These are phyloP conservation scores for Leccinum pachyderme DNA, from an alignment of 1,284 basidiomycete genomes.

Conservation along the genomic window DNA sequence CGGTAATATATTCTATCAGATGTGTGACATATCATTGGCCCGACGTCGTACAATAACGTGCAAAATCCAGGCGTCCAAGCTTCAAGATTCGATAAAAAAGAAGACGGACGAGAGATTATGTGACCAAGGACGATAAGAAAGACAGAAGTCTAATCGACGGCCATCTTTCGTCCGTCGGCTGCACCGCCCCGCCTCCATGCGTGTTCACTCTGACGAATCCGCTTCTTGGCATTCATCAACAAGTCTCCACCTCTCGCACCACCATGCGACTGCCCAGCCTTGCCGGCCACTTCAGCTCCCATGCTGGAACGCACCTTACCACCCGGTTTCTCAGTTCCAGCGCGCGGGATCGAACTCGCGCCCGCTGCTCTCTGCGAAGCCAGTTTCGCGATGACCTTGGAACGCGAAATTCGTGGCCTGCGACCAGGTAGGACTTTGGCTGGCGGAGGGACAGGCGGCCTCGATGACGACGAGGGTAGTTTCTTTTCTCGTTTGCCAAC, in stretches of 20 bases:
- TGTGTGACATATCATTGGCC: background rate
- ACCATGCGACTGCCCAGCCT: conserved; percentile 43
- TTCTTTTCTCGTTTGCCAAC: conserved; percentile 6
- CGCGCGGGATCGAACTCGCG: conserved; percentile 19
- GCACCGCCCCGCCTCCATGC: conserved; percentile 45
- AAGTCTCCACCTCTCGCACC: conserved; percentile 37
- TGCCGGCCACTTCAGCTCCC: conserved; percentile 45
- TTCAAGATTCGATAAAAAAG: background rate
- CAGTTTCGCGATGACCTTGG: conserved; percentile 71
- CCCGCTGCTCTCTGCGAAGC: conserved; percentile 63
- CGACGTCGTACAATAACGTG: conserved; percentile 17
- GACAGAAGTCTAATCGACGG: conserved; percentile 21
- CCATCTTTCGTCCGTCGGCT: conserved; percentile 26
- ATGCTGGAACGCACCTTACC: conserved; percentile 55
- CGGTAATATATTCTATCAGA: background rate
- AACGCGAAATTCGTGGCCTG: conserved; percentile 73
- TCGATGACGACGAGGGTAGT: conserved; percentile 6
- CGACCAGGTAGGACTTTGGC: conserved; percentile 47
- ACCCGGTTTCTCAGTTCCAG: background rate
- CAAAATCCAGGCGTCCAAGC: background rate
- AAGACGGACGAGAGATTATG: conserved; percentile 3
- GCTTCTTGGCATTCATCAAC: conserved; percentile 61
- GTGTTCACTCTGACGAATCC: conserved; percentile 68
- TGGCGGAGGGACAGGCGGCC: conserved; percentile 29
- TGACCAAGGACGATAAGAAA: conserved; percentile 3